Evolutionary conservation across 352 stramenopile genomes (phyloP).

Genomic region (Phytophthora megakarya): DNA sequence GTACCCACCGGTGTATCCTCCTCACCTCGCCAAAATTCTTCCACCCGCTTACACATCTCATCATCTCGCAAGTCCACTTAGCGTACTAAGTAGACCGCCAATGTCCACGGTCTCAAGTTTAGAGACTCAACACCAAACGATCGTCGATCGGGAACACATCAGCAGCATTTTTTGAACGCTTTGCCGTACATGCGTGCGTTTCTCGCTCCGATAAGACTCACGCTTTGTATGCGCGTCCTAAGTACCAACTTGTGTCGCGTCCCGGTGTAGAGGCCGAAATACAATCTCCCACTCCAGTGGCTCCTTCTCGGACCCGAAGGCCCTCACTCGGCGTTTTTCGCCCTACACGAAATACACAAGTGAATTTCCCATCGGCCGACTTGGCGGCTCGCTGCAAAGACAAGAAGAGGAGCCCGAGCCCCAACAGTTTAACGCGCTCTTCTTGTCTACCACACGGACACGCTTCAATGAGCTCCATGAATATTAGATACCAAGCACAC

Average conservation of each 20-base stretch:
- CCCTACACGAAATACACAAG: constrained; percentile 1
- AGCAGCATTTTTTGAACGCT: no score
- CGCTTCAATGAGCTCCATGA: constrained; percentile 24
- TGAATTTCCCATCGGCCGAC: neutral
- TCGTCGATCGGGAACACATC: neutral
- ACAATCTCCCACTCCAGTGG: constrained; percentile 21
- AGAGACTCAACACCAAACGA: neutral
- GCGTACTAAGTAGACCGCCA: no score
- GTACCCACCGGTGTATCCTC: no score
- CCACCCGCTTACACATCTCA: neutral
- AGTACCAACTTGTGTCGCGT: constrained; percentile 31
- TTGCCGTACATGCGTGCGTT: no score
- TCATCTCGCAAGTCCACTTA: neutral
- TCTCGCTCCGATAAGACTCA: constrained; percentile 2
- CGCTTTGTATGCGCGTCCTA: constrained; percentile 11
- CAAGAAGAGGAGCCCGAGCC: constrained; percentile 17
- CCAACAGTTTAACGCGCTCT: constrained; percentile 25
- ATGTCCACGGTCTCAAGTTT: no score
- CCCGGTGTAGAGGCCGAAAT: constrained; percentile 8
- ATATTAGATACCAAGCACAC: constrained; percentile 13
- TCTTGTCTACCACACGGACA: constrained; percentile 26
- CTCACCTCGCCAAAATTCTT: no score
- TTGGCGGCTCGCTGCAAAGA: constrained; percentile 28
- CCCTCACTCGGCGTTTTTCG: constrained; percentile 5
- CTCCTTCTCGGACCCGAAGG: no score